Evolutionary conservation across 75 land plant genomes (phyloP).

Genomic region (Chamaecyparis obtusa): DNA sequence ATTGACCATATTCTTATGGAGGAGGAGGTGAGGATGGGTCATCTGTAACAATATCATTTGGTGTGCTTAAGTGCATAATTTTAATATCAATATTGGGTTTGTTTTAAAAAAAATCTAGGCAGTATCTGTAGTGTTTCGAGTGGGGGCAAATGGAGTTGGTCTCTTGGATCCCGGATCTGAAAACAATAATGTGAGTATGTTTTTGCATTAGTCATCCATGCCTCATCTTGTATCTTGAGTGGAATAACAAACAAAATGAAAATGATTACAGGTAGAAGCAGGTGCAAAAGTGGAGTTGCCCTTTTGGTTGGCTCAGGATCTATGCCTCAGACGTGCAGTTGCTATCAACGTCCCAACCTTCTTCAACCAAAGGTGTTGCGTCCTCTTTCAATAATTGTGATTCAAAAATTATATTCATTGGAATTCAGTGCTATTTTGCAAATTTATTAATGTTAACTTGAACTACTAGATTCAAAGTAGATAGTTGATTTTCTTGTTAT

Average conservation of each 20-base stretch:
- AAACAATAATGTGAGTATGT: constrained; percentile 55
- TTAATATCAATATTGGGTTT: background rate
- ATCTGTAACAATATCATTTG: background rate
- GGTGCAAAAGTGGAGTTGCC: constrained; percentile 88
- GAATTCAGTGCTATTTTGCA: background rate
- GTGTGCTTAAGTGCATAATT: background rate
- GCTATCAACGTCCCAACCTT: constrained; percentile 62
- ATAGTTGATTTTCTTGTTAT: background rate
- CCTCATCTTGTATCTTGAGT: background rate
- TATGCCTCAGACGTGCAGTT: constrained; percentile 58
- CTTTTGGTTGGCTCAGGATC: constrained; percentile 87
- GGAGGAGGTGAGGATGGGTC: constrained; percentile 62
- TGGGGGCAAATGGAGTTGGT: constrained; percentile 74
- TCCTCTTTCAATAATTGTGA: background rate
- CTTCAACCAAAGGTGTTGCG: constrained; percentile 60
- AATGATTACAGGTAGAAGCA: constrained; percentile 55
- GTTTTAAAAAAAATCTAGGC: constrained; percentile 27
- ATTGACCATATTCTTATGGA: constrained; percentile 77
- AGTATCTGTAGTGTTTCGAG: constrained; percentile 66
- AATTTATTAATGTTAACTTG: background rate
- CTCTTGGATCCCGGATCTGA: constrained; percentile 87
- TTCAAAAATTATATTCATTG: background rate
- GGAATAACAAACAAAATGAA: background rate
- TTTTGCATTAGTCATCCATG: background rate
- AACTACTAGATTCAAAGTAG: background rate